Base-by-base conservation (phyloP, 2,329 filamentous ascomycete genomes). In the Paraphoma sp. region DNA sequence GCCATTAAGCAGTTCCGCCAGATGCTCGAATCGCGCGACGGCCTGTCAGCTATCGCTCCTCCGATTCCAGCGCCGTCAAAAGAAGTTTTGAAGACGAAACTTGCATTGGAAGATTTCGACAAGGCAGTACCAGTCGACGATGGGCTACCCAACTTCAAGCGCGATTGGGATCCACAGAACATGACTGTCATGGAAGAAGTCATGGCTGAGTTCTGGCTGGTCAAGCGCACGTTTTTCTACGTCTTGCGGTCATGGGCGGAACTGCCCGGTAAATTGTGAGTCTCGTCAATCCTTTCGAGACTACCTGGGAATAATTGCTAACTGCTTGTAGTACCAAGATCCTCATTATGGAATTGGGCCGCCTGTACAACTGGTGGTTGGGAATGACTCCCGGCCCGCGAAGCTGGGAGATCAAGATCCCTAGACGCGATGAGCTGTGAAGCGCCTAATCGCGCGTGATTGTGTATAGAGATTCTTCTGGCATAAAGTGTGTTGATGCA, bases 1-100 rank as follows among this genome's bases (percentile, higher is more conserved):
- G 89, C 92, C 0, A 84, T 97, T 43, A 85, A 87, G 53, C 83
- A 88, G 52, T 98, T 99, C 80, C 81, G 84, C 41, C 76, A 78
- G 29, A 82, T 84, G 79, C 68, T 83, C 49, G 79, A 82, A 16
- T 72, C 74, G 57, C 70, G 74, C 43, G 75, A 76, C 17, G 73
- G 68, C 16, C 44, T 67, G 12, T 68, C 73, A 31, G 55, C 59
- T 40, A 59, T 65, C 12, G 45, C 53, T 0, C 56, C 65, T n/a
- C 57, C 58, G 2, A 52, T 62, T 3, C 66, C 64, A 3, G 60
- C 68, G 44, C 54, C 67, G 4, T 65, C 70, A 12, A 66, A 70
- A 40, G 69, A 69, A 38, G 70, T 70, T 0, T 48, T 71, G 28
- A 76, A 76, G 53, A 71, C 69, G 48, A 76, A 59, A 57, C 68